Evolutionary conservation across 345 rosid species (phyloP).

Genomic region (Nasturtium officinale): DNA sequence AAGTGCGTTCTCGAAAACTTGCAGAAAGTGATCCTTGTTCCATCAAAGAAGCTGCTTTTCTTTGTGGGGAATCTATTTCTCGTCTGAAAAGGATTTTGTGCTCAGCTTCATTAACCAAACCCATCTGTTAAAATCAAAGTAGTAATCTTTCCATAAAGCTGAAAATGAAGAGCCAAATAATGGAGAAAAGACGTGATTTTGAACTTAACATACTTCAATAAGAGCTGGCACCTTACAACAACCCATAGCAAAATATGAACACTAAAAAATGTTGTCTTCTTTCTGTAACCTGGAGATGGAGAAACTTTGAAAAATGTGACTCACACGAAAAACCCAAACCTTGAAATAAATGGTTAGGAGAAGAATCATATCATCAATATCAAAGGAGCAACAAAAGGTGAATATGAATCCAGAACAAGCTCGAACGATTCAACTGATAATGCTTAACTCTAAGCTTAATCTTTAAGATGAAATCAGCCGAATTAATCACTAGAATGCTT

Average conservation of each 20-base stretch:
- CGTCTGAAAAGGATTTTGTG: constrained; percentile 36
- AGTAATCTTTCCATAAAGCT: neutral
- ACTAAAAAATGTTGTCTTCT: constrained; percentile 1
- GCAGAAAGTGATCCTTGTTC: constrained; percentile 39
- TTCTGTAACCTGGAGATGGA: constrained; percentile 8
- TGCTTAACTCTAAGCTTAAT: neutral
- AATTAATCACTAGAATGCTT: neutral
- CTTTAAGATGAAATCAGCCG: neutral
- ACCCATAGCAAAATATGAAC: constrained; percentile 34
- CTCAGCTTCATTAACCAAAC: constrained; percentile 33
- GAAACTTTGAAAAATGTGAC: constrained; percentile 13
- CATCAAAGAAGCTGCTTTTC: constrained; percentile 29
- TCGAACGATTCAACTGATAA: constrained; percentile 1
- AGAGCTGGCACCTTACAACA: constrained; percentile 43
- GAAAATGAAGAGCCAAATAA: neutral
- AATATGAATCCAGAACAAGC: constrained; percentile 4
- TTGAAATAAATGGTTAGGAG: neutral
- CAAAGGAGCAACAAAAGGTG: too few species aligned
- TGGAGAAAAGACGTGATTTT: neutral
- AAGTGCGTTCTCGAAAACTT: constrained; percentile 5
- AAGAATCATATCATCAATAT: neutral
- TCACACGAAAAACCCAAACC: neutral
- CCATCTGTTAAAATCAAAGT: constrained; percentile 29
- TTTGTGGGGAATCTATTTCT: constrained; percentile 33
- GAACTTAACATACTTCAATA: constrained; percentile 40